Conservation (phyloP, 1,284 basidiomycete genomes). For the Polyporus tsugae region DNA sequence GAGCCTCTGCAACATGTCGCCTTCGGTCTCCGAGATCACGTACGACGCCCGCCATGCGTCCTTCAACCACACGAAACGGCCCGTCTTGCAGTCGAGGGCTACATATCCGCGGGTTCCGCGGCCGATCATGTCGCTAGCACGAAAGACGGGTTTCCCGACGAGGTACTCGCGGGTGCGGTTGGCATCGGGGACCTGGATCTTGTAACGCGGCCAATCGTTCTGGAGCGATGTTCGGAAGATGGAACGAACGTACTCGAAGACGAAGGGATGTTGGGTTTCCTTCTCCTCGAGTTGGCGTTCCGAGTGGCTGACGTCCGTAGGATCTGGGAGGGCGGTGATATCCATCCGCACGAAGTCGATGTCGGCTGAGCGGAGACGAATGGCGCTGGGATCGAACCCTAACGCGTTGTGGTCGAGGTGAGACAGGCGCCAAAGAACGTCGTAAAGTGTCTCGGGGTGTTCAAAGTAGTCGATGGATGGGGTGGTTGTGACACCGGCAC, state of each 20-base stretch:
- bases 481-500: constrained; percentile 16
- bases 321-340: not conserved
- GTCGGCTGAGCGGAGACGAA: not conserved
- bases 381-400: constrained; percentile 19
- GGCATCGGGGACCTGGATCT: not conserved
- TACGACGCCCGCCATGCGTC: constrained; percentile 11
- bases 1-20: constrained; percentile 4
- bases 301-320: not conserved
- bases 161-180: not conserved
- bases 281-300: constrained; percentile 1
- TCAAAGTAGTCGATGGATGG: constrained; percentile 16
- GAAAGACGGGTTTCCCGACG: not conserved
- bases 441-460: constrained; percentile 10
- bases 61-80: constrained; percentile 12
- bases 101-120: constrained; percentile 14
- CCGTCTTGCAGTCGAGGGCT: constrained; percentile 8
- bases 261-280: not conserved
- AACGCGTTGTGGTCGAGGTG: constrained; percentile 2
- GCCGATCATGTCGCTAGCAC: not conserved
- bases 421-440: constrained; percentile 19
- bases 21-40: not conserved
- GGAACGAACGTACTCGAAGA: constrained; percentile 5
- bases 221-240: not conserved
- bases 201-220: constrained; percentile 13
- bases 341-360: constrained; percentile 16